A percentile compares a stretch with the other conserved stretches of the same genome.
These are phyloP conservation scores for Globisporangium sylvaticum DNA, from an alignment of 352 stramenopile species.

Conservation along the genomic window DNA sequence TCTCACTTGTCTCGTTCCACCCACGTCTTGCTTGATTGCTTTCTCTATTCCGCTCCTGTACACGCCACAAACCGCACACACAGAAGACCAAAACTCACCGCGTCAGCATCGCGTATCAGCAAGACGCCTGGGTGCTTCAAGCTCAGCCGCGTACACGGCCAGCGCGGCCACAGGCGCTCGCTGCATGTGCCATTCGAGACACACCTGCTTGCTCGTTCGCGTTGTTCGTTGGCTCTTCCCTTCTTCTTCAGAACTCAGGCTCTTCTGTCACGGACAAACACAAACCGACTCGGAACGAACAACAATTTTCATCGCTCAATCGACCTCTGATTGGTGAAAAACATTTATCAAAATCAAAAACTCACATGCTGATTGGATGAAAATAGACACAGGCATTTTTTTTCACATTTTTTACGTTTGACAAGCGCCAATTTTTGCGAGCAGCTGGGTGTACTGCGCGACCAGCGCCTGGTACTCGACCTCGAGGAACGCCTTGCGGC, in stretches of 20 bases:
- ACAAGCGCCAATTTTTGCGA: constrained; percentile 19
- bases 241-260: constrained; percentile 4
- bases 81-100: too few species aligned
- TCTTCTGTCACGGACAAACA: neutral
- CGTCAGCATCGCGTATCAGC: too few species aligned
- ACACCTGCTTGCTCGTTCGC: constrained; percentile 1
- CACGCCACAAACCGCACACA: neutral
- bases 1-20: neutral
- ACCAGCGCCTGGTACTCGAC: constrained; percentile 52
- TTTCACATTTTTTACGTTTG: neutral
- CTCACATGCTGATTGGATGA: constrained; percentile 5
- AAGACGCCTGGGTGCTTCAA: too few species aligned
- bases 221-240: neutral
- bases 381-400: neutral
- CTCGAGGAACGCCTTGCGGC: constrained; percentile 77
- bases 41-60: neutral
- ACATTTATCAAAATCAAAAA: too few species aligned
- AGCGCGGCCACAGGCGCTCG: neutral
- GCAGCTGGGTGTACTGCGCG: constrained; percentile 46
- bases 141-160: too few species aligned
- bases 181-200: neutral
- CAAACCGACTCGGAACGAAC: neutral
- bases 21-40: neutral
- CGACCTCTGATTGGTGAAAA: too few species aligned
- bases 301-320: too few species aligned